Conservation (phyloP, 2,329 filamentous ascomycete genomes). For the Chaetomiaceae sp. region DNA sequence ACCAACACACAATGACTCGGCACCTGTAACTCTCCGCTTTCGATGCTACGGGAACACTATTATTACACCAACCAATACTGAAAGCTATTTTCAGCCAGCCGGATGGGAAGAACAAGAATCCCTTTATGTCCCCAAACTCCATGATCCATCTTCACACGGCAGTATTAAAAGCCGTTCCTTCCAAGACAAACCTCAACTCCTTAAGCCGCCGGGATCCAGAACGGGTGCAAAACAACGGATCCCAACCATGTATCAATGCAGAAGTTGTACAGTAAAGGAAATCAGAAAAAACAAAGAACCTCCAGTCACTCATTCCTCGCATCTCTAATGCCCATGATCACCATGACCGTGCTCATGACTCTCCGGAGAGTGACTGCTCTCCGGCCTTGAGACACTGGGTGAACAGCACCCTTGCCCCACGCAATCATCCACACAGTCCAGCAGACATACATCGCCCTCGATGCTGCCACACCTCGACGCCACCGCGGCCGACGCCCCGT, state of each 20-base stretch:
- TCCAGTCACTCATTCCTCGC: too few species aligned
- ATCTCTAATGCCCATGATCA: constrained; percentile 7
- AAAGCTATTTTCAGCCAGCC: too few species aligned
- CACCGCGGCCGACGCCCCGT: constrained; percentile 31
- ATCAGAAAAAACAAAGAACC: background rate
- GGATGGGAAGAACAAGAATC: background rate
- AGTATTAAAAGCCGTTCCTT: background rate
- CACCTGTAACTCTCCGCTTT: too few species aligned
- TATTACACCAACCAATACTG: too few species aligned
- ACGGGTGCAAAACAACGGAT: background rate
- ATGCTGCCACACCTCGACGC: constrained; percentile 24
- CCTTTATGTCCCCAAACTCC: background rate
- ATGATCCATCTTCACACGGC: background rate
- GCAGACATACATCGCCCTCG: constrained; percentile 38
- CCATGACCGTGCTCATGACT: constrained; percentile 22
- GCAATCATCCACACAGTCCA: constrained; percentile 51
- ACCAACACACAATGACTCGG: too few species aligned
- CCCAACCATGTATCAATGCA: background rate
- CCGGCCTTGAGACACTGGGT: constrained; percentile 30
- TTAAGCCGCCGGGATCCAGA: background rate
- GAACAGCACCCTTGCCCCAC: constrained; percentile 44
- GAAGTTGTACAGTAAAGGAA: background rate
- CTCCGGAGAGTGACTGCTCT: constrained; percentile 32
- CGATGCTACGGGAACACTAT: too few species aligned
- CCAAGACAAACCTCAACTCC: background rate